Base-by-base conservation (phyloP, 1,139 yeast genomes). In the Debaryomycetaceae sp. region DNA sequence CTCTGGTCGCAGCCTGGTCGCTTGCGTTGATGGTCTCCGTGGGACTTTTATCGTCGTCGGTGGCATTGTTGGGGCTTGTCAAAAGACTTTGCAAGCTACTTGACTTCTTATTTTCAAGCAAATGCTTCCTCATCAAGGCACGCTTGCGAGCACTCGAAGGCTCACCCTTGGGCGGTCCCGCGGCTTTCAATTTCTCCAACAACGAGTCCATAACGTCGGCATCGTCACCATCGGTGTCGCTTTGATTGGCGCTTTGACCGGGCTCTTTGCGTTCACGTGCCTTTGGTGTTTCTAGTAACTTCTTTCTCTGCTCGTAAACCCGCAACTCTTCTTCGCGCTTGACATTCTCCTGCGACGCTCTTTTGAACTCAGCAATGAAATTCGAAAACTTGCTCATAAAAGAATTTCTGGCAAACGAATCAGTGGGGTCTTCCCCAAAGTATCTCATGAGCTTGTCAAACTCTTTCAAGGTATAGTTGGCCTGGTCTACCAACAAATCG, bases 71-170 rank as follows among this genome's bases (percentile, higher is more conserved):
- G 27, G 6, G 11, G 16, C 12, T 24, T 17, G 18, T 24, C 19
- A 22, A 17, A 21, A n/a, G 12, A 12, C 25, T 16, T 18, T 24
- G 25, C 37, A 47, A 40, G 43, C 22, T 43, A 35, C 31, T 48
- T 30, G 18, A 19, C 32, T 49, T 57, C 39, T 53, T 61, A 24
- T 56, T 60, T 32, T 66, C 74, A 38, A 72, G 35, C 28, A 79
- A 47, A 34, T 76, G 78, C 43, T 70, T 78, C 41, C 91, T 73
- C 43, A 89, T 83, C 40, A 83, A 62, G 0, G 95, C 95, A 37
- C 93, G 67, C 46, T 86, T 78, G 43, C 95, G 65, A 0, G 95
- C 95, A 5, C 91, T 77, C 1, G 83, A 61, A 0, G 93, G 79
- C 48, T 84, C 93, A 3, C 85, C 79, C 42, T 75, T 75, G 5